phyloP scores from a whole-genome alignment of 257 asterid genomes.

The Solanum appendiculatum region DNA sequence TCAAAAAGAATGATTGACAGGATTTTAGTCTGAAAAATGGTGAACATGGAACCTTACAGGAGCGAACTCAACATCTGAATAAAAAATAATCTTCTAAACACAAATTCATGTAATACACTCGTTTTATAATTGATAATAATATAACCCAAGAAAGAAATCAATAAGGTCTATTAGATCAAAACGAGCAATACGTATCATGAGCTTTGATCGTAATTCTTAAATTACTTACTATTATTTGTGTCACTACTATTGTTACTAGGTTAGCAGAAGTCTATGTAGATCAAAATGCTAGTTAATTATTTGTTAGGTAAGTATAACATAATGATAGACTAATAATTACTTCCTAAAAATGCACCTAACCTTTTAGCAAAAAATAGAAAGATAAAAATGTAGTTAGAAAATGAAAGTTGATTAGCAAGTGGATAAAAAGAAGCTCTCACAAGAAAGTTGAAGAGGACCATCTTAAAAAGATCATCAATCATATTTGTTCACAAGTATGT shows the following conservation, averaged over 20 bases:
- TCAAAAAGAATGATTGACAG: background rate
- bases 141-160: background rate
- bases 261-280: background rate
- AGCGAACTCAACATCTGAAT: fast-evolving
- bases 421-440: conserved; percentile 6
- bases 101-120: background rate
- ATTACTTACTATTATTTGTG: background rate
- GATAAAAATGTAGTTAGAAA: background rate
- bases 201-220: background rate
- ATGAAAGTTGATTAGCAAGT: background rate
- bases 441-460: conserved; percentile 13
- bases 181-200: background rate
- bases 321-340: background rate
- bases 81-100: background rate
- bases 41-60: fast-evolving
- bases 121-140: background rate
- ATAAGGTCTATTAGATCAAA: background rate
- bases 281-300: background rate
- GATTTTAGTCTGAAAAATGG: background rate
- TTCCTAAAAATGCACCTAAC: background rate
- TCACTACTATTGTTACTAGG: background rate
- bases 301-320: background rate
- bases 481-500: background rate
- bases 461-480: background rate
- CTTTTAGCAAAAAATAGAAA: background rate